These are phyloP conservation scores for Mycena citricolor DNA, from an alignment of 1,284 basidiomycete species.

Conservation along the genomic window DNA sequence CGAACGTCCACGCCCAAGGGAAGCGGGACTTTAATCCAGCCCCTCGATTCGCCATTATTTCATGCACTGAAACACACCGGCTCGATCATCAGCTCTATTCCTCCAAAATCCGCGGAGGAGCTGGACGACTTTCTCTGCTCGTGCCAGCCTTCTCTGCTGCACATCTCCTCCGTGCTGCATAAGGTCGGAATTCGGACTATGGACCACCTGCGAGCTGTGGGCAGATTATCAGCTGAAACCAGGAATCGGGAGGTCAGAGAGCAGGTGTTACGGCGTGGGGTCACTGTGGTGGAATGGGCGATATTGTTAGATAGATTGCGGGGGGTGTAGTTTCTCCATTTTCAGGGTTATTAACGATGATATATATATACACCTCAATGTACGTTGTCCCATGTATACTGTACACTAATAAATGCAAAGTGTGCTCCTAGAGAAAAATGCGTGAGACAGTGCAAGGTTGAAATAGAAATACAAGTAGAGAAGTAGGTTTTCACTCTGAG, in stretches of 20 bases:
- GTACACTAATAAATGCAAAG: too few species aligned
- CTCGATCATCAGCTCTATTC: slow-evolving; percentile 18
- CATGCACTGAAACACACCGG: slow-evolving; percentile 11
- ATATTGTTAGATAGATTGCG: slow-evolving; percentile 60
- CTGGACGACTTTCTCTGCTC: slow-evolving; percentile 51
- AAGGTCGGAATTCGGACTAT: slow-evolving; percentile 55
- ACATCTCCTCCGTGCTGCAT: slow-evolving; percentile 54
- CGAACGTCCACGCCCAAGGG: slow-evolving; percentile 17
- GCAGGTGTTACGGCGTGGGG: slow-evolving; percentile 60
- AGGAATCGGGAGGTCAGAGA: slow-evolving; percentile 65
- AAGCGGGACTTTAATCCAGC: slow-evolving; percentile 11
- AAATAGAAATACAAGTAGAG: too few species aligned
- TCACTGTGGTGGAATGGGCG: slow-evolving; percentile 76
- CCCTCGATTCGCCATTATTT: slow-evolving; percentile 6
- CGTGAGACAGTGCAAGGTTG: too few species aligned
- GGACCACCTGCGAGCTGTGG: slow-evolving; percentile 61
- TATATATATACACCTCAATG: too few species aligned
- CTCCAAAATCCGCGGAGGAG: slow-evolving; percentile 26
- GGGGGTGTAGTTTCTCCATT: slow-evolving; percentile 17
- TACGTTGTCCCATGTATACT: too few species aligned
- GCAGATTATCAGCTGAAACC: slow-evolving; percentile 58
- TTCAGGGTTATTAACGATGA: too few species aligned
- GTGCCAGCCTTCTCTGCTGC: slow-evolving; percentile 58
- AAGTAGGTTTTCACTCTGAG: too few species aligned
- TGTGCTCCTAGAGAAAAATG: too few species aligned